These are phyloP conservation scores for Trichaptum fuscoviolaceum DNA, from an alignment of 768 basidiomycete species.

Conservation along the genomic window DNA sequence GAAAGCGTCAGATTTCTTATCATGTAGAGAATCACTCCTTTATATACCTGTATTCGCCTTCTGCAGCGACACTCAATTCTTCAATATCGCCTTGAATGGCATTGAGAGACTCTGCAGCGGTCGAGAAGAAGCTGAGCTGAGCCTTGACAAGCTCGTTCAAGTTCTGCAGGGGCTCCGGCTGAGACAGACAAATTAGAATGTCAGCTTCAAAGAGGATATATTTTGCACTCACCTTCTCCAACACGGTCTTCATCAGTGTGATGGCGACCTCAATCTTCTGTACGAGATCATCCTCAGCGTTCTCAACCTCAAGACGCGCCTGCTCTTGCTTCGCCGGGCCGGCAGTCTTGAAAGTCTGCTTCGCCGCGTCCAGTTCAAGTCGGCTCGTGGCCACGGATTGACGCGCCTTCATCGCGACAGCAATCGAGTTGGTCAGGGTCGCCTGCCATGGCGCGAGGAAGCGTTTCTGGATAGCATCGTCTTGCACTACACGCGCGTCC, in stretches of 20 bases:
- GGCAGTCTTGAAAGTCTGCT: conserved; percentile 86
- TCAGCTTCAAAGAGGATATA: not conserved
- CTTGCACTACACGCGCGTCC: conserved; percentile 74
- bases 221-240: conserved; percentile 81
- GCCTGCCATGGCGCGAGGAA: conserved; percentile 86
- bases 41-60: conserved; percentile 85
- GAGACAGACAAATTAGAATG: conserved; percentile 7
- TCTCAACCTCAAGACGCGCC: conserved; percentile 86
- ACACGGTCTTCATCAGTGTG: conserved; percentile 94
- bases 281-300: conserved; percentile 92
- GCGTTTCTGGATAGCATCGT: conserved; percentile 55
- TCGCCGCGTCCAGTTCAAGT: conserved; percentile 87
- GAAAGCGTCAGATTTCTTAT: conserved; percentile 5
- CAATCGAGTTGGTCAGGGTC: conserved; percentile 77
- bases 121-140: conserved; percentile 71
- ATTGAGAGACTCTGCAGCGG: conserved; percentile 77
- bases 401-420: conserved; percentile 89
- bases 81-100: conserved; percentile 88
- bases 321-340: conserved; percentile 80
- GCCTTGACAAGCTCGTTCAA: conserved; percentile 89
- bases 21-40: not conserved
- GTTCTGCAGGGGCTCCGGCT: conserved; percentile 97
- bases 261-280: conserved; percentile 98
- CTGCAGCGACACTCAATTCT: conserved; percentile 86
- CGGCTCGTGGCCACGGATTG: conserved; percentile 75